These are phyloP conservation scores for Colletotrichum australisinense DNA, from an alignment of 2,329 filamentous ascomycete genomes.

Conservation along the genomic window DNA sequence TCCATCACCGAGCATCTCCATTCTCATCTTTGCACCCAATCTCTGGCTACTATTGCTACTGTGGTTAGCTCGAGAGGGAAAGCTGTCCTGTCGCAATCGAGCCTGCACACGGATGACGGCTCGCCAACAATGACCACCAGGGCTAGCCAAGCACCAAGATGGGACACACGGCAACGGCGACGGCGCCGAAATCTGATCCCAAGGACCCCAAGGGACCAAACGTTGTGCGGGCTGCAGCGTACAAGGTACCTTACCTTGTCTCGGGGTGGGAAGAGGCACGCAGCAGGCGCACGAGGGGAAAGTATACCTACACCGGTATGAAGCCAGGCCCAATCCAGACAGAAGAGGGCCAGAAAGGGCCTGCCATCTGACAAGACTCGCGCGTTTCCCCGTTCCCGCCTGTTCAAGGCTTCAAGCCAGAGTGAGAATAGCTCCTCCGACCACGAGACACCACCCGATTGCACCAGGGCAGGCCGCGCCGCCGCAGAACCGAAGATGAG, in stretches of 20 bases:
- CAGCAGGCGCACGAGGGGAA: neutral
- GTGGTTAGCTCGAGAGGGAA: neutral
- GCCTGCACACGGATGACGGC: neutral
- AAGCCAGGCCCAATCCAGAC: neutral
- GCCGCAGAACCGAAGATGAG: neutral
- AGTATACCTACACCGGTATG: neutral
- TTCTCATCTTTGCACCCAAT: neutral
- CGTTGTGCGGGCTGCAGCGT: neutral
- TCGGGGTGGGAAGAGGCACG: neutral
- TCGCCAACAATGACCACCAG: neutral
- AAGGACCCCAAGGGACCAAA: neutral
- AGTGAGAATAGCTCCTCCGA: constrained; percentile 14
- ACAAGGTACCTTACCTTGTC: too few relatives aligned
- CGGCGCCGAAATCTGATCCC: neutral
- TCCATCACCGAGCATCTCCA: neutral
- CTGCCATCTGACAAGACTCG: constrained; percentile 1
- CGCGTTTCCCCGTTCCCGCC: neutral
- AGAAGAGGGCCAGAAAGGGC: constrained; percentile 5
- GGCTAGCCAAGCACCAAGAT: constrained; percentile 8
- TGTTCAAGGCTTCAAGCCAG: neutral
- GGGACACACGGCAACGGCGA: constrained; percentile 21
- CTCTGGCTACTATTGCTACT: too few relatives aligned
- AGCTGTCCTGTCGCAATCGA: neutral
- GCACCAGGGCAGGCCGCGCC: too few relatives aligned
- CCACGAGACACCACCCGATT: neutral